Evolutionary conservation across 1,139 yeast genomes (phyloP).

Genomic region (Taphrina flavorubra): DNA sequence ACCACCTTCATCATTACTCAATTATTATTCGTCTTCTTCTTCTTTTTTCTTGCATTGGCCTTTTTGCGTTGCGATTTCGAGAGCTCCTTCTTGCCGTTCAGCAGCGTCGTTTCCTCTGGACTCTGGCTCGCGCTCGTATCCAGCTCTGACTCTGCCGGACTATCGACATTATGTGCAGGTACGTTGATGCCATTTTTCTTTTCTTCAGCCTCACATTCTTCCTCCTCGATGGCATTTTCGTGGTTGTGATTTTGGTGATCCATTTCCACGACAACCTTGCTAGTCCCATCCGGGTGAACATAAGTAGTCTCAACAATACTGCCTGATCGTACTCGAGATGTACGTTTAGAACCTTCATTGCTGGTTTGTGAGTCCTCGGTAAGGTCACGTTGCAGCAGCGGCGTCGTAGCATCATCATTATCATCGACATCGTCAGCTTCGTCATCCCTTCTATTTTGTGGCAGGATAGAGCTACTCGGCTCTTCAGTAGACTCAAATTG

Average conservation of each 20-base stretch:
- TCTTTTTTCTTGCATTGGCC: slow-evolving; percentile 16
- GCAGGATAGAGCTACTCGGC: slow-evolving; percentile 2
- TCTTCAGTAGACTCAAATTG: background rate
- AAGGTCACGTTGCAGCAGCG: background rate
- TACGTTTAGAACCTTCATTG: slow-evolving; percentile 1
- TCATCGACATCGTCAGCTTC: background rate
- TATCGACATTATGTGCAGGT: background rate
- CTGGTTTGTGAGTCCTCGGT: background rate
- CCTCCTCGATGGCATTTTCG: slow-evolving; percentile 33
- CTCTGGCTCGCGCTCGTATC: slow-evolving; percentile 26
- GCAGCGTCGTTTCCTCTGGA: slow-evolving; percentile 25
- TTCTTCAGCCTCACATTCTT: slow-evolving; percentile 11
- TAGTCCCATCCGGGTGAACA: slow-evolving; percentile 33
- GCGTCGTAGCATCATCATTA: background rate
- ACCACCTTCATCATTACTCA: background rate
- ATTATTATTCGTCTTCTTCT: background rate
- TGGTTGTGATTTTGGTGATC: slow-evolving; percentile 25
- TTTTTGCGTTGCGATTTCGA: slow-evolving; percentile 21
- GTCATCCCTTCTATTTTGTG: slow-evolving; percentile 2
- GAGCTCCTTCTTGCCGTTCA: slow-evolving; percentile 4
- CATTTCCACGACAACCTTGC: slow-evolving; percentile 37
- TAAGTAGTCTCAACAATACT: slow-evolving; percentile 37
- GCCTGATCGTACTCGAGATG: slow-evolving; percentile 34
- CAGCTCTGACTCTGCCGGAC: background rate
- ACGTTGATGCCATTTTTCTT: slow-evolving; percentile 28